A percentile compares a stretch with the other conserved stretches of the same genome.
Evolutionary conservation across 2,329 filamentous ascomycete genomes (phyloP).

Genomic region (Trichophyton benhamiae): DNA sequence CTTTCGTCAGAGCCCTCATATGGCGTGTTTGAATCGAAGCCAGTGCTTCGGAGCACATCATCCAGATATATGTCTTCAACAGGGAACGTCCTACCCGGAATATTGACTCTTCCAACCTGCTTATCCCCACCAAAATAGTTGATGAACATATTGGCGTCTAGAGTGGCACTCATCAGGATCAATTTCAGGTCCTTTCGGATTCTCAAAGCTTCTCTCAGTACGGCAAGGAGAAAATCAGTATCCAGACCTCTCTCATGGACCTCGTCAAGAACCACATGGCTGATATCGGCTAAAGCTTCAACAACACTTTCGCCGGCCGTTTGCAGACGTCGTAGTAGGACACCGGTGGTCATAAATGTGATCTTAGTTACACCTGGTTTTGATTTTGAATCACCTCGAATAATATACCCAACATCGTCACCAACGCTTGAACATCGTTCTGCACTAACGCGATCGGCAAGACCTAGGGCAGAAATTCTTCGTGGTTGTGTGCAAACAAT

Average conservation of each 20-base stretch:
- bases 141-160: constrained; percentile 76
- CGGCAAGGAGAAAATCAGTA: constrained; percentile 81
- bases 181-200: constrained; percentile 69
- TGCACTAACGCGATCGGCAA: constrained; percentile 88
- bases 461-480: constrained; percentile 81
- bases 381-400: constrained; percentile 76
- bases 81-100: constrained; percentile 77
- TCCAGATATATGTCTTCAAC: constrained; percentile 85
- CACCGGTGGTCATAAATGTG: constrained; percentile 91
- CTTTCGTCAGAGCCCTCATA: constrained; percentile 26
- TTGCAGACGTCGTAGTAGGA: constrained; percentile 79
- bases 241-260: constrained; percentile 92
- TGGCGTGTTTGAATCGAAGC: constrained; percentile 41
- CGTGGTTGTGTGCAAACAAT: constrained; percentile 94
- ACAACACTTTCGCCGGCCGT: constrained; percentile 73
- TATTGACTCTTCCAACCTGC: constrained; percentile 69
- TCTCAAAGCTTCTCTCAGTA: constrained; percentile 70
- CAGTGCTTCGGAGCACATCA: constrained; percentile 69
- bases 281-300: constrained; percentile 74
- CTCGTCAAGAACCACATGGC: constrained; percentile 90
- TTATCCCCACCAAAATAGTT: constrained; percentile 65
- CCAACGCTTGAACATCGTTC: constrained; percentile 74
- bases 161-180: constrained; percentile 89
- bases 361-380: constrained; percentile 65
- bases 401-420: constrained; percentile 80